Evolutionary conservation across 805 yeast genomes (phyloP).

Genomic region (Kluyveromyces lactis): DNA sequence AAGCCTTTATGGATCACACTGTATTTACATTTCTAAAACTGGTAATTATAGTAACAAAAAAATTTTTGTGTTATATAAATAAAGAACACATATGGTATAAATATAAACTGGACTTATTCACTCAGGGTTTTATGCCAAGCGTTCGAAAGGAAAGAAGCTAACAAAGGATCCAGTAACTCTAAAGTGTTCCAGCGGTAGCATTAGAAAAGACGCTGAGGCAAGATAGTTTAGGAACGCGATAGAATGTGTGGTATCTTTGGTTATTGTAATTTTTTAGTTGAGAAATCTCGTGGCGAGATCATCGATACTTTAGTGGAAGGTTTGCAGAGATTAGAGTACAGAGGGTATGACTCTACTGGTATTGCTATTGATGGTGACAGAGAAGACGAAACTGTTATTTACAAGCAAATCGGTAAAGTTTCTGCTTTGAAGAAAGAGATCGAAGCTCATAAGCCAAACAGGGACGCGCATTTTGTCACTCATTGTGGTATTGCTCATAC

Average conservation of each 20-base stretch:
- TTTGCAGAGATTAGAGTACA: constrained; percentile 79
- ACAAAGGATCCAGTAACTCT: too few species aligned
- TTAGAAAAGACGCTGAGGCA: too few species aligned
- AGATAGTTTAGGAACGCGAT: too few species aligned
- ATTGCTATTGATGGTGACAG: constrained; percentile 89
- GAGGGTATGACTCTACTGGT: constrained; percentile 98
- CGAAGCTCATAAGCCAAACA: constrained; percentile 41
- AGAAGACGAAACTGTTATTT: constrained; percentile 59
- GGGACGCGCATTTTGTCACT: constrained; percentile 58
- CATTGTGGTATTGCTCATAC: constrained; percentile 98
- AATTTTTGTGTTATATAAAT: too few species aligned
- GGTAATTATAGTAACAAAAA: too few species aligned
- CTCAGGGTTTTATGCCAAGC: too few species aligned
- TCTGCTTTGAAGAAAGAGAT: constrained; percentile 65
- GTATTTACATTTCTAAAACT: too few species aligned
- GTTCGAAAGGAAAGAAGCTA: too few species aligned
- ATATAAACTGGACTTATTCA: too few species aligned
- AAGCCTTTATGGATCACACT: too few species aligned
- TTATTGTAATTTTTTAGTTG: constrained; percentile 90
- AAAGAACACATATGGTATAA: too few species aligned
- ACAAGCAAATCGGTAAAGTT: constrained; percentile 89
- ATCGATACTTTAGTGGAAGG: constrained; percentile 85
- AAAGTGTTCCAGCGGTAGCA: too few species aligned
- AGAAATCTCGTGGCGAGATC: constrained; percentile 86
- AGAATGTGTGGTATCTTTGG: constrained; percentile 91